Evolutionary conservation across 73 alveolate species (phyloP).

Genomic region (Paramecium caudatum): DNA sequence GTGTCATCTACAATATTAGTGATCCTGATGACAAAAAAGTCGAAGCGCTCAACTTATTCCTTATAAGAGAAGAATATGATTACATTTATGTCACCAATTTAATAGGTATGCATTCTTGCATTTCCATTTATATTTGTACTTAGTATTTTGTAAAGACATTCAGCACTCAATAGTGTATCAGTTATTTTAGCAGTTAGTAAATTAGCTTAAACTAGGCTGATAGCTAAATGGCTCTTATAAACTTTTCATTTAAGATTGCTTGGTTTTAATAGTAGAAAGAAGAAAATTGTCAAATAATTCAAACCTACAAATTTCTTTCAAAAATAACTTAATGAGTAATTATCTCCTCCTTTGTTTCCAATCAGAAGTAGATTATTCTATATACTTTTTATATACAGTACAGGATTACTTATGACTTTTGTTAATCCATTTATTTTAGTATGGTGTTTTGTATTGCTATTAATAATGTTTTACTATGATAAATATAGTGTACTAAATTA

Average conservation of each 20-base stretch:
- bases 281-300: background rate
- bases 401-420: conserved; percentile 55
- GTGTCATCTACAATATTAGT: conserved; percentile 19
- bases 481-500: conserved; percentile 41
- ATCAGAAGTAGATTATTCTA: conserved; percentile 63
- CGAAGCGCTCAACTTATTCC: conserved; percentile 41
- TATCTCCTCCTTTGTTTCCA: conserved; percentile 53
- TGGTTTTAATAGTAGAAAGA: background rate
- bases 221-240: background rate
- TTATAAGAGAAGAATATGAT: conserved; percentile 54
- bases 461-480: conserved; percentile 10
- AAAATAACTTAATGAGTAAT: conserved; percentile 15
- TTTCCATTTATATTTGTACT: conserved; percentile 44
- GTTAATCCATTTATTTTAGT: conserved; percentile 21
- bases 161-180: background rate
- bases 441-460: background rate
- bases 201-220: conserved; percentile 33
- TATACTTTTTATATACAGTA: conserved; percentile 13
- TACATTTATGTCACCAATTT: conserved; percentile 36
- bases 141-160: background rate
- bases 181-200: conserved; percentile 22
- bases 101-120: conserved; percentile 31
- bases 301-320: background rate
- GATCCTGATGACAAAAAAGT: conserved; percentile 15
- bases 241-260: conserved; percentile 19